Conservation (phyloP, 306 rosid species). For the Castanea sativa region DNA sequence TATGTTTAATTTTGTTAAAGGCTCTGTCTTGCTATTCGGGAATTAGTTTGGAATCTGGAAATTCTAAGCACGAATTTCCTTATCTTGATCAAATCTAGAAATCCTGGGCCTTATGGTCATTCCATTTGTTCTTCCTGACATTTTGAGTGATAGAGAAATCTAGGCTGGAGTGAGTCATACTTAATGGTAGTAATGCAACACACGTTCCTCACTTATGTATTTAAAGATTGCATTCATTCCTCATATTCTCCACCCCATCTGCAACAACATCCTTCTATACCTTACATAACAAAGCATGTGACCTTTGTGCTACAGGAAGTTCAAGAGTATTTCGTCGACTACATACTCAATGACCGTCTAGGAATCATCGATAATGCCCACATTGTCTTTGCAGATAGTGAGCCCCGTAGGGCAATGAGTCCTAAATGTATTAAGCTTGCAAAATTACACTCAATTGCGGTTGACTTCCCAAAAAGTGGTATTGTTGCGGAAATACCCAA, state of each 20-base stretch:
- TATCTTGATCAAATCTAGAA: no score
- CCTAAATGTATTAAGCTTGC: constrained; percentile 26
- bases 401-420: constrained; percentile 28
- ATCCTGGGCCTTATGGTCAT: no score
- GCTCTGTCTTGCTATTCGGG: no score
- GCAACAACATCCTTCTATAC: not conserved
- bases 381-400: constrained; percentile 30
- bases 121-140: no score
- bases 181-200: no score
- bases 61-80: no score
- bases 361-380: constrained; percentile 73
- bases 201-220: no score
- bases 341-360: constrained; percentile 57
- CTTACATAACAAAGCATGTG: not conserved
- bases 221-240: not conserved
- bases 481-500: constrained; percentile 23
- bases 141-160: no score
- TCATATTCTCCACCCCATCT: not conserved
- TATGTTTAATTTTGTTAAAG: no score
- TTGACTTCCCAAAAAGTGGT: constrained; percentile 45
- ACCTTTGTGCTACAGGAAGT: constrained; percentile 16
- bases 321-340: constrained; percentile 55
- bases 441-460: constrained; percentile 33
- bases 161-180: no score
- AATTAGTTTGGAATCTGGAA: no score